These are phyloP conservation scores for Backusella tuberculispora DNA, from an alignment of 192 early-diverging fungal genomes.

Conservation along the genomic window DNA sequence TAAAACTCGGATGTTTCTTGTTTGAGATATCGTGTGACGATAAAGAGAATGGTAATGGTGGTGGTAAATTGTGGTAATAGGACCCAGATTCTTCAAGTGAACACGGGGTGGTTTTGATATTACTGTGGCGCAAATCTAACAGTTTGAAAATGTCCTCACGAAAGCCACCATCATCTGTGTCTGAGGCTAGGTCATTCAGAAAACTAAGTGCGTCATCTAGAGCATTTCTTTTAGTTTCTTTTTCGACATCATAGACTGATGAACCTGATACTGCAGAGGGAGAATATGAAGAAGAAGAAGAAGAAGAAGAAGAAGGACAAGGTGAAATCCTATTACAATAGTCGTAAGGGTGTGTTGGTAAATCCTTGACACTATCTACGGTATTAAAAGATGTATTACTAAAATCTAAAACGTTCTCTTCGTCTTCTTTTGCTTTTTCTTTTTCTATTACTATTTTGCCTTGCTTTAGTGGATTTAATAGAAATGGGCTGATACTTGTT, in stretches of 20 bases:
- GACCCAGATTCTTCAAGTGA: not conserved
- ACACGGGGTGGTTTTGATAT: not conserved
- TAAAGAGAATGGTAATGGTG: not conserved
- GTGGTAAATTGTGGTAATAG: not conserved
- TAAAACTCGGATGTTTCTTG: not conserved
- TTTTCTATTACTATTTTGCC: too few species aligned
- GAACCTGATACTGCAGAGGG: not conserved
- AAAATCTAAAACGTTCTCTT: not conserved
- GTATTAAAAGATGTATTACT: not conserved
- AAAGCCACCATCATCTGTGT: conserved; percentile 23
- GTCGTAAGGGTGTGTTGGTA: not conserved
- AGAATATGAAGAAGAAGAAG: too few species aligned
- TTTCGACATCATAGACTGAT: not conserved
- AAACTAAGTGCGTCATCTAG: conserved; percentile 27
- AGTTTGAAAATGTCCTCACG: conserved; percentile 18
- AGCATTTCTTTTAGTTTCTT: not conserved
- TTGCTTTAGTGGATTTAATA: too few species aligned
- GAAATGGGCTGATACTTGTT: not conserved
- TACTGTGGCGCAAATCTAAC: conserved; percentile 14
- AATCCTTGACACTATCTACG: not conserved
- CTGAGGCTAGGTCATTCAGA: conserved; percentile 10
- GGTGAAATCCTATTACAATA: not conserved
- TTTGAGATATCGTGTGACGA: not conserved
- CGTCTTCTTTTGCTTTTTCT: not conserved
- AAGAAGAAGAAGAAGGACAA: too few species aligned